Conservation (phyloP, 306 rosid species). For the Arachis hypogaea region DNA sequence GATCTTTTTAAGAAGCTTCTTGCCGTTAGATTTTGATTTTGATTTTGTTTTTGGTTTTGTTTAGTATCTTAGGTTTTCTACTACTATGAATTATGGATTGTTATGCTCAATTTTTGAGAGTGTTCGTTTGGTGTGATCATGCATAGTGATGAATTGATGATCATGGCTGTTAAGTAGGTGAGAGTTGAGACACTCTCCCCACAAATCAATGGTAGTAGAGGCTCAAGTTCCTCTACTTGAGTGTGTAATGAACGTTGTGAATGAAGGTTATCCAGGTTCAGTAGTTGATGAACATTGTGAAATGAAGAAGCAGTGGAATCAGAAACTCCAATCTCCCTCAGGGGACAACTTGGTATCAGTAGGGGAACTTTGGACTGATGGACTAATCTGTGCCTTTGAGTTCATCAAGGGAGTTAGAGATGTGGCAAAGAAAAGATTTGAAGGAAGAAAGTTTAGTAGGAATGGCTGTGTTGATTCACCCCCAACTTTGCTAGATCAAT, state of each 20-base stretch:
- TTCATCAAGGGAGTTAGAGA: constrained; percentile 41
- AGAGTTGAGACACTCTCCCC: background rate
- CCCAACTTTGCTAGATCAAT: background rate
- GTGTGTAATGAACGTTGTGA: background rate
- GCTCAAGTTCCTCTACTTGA: constrained; percentile 50
- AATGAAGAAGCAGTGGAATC: constrained; percentile 43
- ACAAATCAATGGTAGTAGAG: constrained; percentile 42
- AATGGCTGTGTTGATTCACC: constrained; percentile 26
- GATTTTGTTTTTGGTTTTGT: background rate
- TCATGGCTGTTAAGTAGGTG: constrained; percentile 11
- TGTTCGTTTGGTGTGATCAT: constrained; percentile 12
- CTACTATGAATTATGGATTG: background rate
- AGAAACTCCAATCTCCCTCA: constrained; percentile 9
- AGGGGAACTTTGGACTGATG: constrained; percentile 60
- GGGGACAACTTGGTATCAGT: constrained; percentile 27
- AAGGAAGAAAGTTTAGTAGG: constrained; percentile 27
- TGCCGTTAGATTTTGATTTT: background rate
- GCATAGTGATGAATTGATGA: constrained; percentile 29
- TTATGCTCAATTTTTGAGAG: background rate
- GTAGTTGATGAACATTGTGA: background rate
- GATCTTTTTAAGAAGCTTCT: background rate
- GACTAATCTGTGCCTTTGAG: constrained; percentile 73
- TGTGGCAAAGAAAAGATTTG: constrained; percentile 36
- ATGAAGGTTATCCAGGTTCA: constrained; percentile 16
- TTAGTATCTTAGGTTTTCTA: background rate